Evolutionary conservation across 176 grass and related monocot genomes (phyloP), one percentile per base, ranked within the genome.

Genomic region (Otatea glauca): DNA sequence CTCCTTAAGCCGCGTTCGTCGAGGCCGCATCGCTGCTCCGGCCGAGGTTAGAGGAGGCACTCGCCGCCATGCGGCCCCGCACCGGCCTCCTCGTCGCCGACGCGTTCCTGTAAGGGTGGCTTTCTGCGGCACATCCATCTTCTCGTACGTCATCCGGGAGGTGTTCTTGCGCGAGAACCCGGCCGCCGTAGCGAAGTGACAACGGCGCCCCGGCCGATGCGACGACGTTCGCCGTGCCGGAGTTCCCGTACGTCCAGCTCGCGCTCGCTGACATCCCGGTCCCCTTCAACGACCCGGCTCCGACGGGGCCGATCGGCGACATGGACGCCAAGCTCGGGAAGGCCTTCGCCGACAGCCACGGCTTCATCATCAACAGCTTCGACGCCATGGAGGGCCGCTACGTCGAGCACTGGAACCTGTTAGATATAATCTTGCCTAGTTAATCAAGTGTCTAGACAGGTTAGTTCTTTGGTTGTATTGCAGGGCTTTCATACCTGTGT

Each of bases 281-380:
- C 17, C 49, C 73, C 0, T 77, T 47, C 83, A 20, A 69, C 24
- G 24, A 69, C 6, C 37, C 24, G 17, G 4, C 5, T 17, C 4
- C 4, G 37, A 15, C 10, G 16, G 47, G 23, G 23, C 14, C 74
- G 0, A 9, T 25, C 5, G 35, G 11, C 0, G 47, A 64, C 13
- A n/a, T 66, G 5, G 74, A 73, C 74, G 45, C 44, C 11, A 66
- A 79, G 67, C 0, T 88, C 15, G 67, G 1, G 5, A 65, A 25
- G 7, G 58, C 74, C 18, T 35, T 88, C 4, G 47, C 45, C 37
- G 48, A 2, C 5, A 84, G 87, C 87, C 24, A 16, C 6, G 81
- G 75, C 14, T 34, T 88, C 6, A 84, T 88, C 75, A 49, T 88
- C 29, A 84, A 88, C 85, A 81, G 60, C 74, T 88, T 79, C 58